A percentile compares a stretch with the other conserved stretches of the same genome.
Evolutionary conservation across 1,284 basidiomycete species (phyloP).

Genomic region (Schizopora paradoxa): DNA sequence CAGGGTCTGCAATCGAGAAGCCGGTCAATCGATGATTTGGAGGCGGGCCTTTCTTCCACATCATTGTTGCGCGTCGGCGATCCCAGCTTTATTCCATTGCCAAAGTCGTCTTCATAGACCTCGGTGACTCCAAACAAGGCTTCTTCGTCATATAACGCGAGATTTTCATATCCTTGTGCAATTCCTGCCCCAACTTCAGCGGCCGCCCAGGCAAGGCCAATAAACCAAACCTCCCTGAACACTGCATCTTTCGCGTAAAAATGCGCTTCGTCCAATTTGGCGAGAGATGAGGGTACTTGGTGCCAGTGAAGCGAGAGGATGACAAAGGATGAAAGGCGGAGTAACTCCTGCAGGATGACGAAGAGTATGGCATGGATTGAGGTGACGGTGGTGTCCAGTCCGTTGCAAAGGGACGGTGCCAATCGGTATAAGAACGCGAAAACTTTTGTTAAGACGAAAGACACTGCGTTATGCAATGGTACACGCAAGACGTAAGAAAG

Average conservation of each 20-base stretch:
- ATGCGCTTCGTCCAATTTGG: slow-evolving; percentile 39
- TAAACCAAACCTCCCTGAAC: slow-evolving; percentile 68
- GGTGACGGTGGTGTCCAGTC: slow-evolving; percentile 26
- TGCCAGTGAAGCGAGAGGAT: slow-evolving; percentile 32
- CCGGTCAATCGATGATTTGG: too few relatives aligned
- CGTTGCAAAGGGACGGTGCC: neutral
- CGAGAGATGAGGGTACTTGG: slow-evolving; percentile 16
- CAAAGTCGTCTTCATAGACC: too few relatives aligned
- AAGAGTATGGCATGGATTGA: slow-evolving; percentile 46
- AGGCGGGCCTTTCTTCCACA: too few relatives aligned
- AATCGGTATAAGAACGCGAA: slow-evolving; percentile 20
- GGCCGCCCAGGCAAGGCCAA: slow-evolving; percentile 63
- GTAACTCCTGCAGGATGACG: slow-evolving; percentile 42
- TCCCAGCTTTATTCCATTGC: too few relatives aligned
- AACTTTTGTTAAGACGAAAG: slow-evolving; percentile 23
- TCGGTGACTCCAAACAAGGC: too few relatives aligned
- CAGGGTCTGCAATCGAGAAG: too few relatives aligned
- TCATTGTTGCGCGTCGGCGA: too few relatives aligned
- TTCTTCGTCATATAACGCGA: slow-evolving; percentile 57
- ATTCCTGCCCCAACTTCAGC: slow-evolving; percentile 60
- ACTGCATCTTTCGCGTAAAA: slow-evolving; percentile 52
- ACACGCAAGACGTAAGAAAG: slow-evolving; percentile 52
- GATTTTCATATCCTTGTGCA: slow-evolving; percentile 61
- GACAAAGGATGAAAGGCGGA: slow-evolving; percentile 51
- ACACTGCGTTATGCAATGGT: slow-evolving; percentile 38